These are phyloP conservation scores for Hagleromyces aurorensis DNA, from an alignment of 805 yeast genomes.

Conservation along the genomic window DNA sequence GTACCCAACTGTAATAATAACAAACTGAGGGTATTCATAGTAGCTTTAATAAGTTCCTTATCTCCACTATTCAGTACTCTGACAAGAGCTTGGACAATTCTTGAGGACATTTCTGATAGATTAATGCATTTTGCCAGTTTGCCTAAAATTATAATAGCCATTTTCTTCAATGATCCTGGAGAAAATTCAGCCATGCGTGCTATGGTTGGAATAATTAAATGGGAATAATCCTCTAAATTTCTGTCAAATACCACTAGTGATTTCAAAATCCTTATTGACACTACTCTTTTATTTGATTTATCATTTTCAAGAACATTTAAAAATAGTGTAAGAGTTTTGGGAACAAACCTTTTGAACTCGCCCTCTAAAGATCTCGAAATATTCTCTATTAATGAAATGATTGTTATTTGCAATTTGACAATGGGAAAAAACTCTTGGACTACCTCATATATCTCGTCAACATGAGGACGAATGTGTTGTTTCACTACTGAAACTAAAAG, in stretches of 20 bases:
- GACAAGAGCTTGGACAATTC: conserved; percentile 80
- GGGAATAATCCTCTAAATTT: conserved; percentile 81
- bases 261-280: conserved; percentile 66
- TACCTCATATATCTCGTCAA: conserved; percentile 65
- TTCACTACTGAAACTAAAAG: conserved; percentile 74
- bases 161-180: conserved; percentile 46
- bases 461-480: conserved; percentile 80
- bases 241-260: conserved; percentile 83
- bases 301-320: conserved; percentile 71
- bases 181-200: conserved; percentile 75
- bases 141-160: conserved; percentile 79
- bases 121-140: conserved; percentile 65
- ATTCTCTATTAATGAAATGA: conserved; percentile 73
- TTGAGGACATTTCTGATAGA: conserved; percentile 79
- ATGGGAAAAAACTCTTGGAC: conserved; percentile 64
- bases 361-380: conserved; percentile 83
- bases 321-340: conserved; percentile 68
- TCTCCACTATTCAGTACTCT: conserved; percentile 48
- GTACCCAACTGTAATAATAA: conserved; percentile 72
- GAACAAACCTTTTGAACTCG: conserved; percentile 79
- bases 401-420: conserved; percentile 64
- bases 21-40: conserved; percentile 74
- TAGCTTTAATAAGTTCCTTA: conserved; percentile 54
- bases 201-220: conserved; percentile 77
- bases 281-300: conserved; percentile 48